Evolutionary conservation across 108 stramenopile genomes (phyloP).

Genomic region (Thalassiosira profunda): DNA sequence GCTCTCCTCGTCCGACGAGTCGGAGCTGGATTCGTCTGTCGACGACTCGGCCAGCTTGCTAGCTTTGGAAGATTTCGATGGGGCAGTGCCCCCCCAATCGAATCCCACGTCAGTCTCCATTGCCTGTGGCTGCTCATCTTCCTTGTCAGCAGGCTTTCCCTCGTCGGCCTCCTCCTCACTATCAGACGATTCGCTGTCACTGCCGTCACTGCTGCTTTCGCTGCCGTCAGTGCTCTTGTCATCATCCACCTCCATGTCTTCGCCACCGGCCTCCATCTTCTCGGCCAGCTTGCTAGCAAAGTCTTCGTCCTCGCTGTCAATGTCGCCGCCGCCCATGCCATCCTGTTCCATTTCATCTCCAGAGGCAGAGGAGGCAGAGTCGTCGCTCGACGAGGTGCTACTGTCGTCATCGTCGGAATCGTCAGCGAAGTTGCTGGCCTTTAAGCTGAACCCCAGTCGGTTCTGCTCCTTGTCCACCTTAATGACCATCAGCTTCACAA

Average conservation of each 20-base stretch:
- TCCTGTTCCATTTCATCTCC: conserved; percentile 55
- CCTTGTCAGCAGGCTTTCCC: conserved; percentile 10
- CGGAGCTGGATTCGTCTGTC: conserved; percentile 53
- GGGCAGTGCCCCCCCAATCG: conserved; percentile 58
- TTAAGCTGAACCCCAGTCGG: conserved; percentile 86
- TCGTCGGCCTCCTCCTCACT: conserved; percentile 6
- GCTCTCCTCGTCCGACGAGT: conserved; percentile 50
- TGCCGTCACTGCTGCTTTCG: conserved; percentile 7
- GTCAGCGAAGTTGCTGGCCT: conserved; percentile 92
- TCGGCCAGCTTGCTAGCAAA: conserved; percentile 74
- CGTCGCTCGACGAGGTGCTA: conserved; percentile 64
- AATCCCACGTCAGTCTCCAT: conserved; percentile 91
- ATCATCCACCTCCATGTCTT: conserved; percentile 39
- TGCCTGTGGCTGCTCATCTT: conserved; percentile 21
- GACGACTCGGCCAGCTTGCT: conserved; percentile 16
- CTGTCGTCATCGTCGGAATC: conserved; percentile 53
- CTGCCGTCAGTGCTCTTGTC: conserved; percentile 35
- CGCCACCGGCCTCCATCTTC: conserved; percentile 53
- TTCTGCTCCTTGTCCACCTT: conserved; percentile 77
- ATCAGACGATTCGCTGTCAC: conserved; percentile 27
- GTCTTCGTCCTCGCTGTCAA: conserved; percentile 65
- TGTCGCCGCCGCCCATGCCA: conserved; percentile 15
- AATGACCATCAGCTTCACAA: conserved; percentile 93
- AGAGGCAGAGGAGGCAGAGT: conserved; percentile 29
- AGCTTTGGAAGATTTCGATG: conserved; percentile 20